phyloP scores from a whole-genome alignment of 257 asterid genomes.

The Leptodermis oblonga region DNA sequence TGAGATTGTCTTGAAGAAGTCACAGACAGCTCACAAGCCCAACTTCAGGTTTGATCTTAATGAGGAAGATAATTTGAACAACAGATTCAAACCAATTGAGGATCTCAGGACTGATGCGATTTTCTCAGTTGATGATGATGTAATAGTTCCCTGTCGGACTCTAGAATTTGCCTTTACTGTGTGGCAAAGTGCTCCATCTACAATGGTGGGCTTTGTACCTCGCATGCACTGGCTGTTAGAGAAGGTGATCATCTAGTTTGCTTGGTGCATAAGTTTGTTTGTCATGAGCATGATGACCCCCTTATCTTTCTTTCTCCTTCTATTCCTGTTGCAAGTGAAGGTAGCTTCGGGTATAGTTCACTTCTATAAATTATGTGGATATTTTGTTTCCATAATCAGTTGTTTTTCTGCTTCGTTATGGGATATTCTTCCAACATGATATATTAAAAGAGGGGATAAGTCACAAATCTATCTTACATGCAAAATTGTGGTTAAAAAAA shows the following conservation, averaged over 20 bases:
- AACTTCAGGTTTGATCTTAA: constrained; percentile 54
- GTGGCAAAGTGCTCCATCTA: constrained; percentile 58
- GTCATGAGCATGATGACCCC: not conserved
- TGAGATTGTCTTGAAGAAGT: constrained; percentile 34
- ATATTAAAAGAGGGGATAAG: too few species aligned
- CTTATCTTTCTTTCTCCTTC: not conserved
- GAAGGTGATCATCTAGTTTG: constrained; percentile 34
- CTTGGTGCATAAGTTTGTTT: not conserved
- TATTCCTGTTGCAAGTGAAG: not conserved
- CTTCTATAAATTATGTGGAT: not conserved
- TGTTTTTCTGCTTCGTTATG: not conserved
- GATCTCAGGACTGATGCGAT: constrained; percentile 58
- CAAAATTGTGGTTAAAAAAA: not conserved
- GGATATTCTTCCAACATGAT: not conserved
- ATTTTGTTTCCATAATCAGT: not conserved
- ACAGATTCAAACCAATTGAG: constrained; percentile 52
- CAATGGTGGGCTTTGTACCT: constrained; percentile 71
- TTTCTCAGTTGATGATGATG: constrained; percentile 66
- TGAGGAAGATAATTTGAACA: constrained; percentile 52
- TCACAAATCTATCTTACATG: not conserved
- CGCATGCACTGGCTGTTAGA: constrained; percentile 56
- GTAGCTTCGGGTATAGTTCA: not conserved
- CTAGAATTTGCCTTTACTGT: constrained; percentile 55
- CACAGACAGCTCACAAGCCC: constrained; percentile 43
- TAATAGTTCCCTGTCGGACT: constrained; percentile 52